Percentiles rank a stretch among this genome's conserved stretches.
phyloP scores from a whole-genome alignment of 805 yeast genomes.

The Myxozyma sirexii region DNA sequence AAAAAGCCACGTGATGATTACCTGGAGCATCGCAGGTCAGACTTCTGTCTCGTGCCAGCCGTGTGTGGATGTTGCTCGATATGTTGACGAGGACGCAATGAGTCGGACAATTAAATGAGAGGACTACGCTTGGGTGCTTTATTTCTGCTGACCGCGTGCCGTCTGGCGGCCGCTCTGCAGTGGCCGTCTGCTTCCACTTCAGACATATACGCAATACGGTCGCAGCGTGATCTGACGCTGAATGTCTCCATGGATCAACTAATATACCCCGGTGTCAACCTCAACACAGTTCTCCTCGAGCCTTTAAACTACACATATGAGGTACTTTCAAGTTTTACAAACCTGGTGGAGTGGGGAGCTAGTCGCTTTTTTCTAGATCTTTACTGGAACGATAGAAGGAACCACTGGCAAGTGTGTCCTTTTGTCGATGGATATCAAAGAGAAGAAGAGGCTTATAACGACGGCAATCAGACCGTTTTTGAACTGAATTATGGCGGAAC shows the following conservation, averaged over 20 bases:
- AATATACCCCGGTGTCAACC: constrained; percentile 43
- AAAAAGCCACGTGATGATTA: too few species aligned
- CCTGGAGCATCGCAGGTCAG: too few species aligned
- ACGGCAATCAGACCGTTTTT: neutral
- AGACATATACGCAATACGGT: constrained; percentile 19
- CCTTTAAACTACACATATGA: constrained; percentile 40
- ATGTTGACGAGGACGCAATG: neutral
- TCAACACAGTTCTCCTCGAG: constrained; percentile 40
- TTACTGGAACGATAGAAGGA: constrained; percentile 52
- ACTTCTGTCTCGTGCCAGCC: too few species aligned
- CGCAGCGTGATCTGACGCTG: constrained; percentile 44
- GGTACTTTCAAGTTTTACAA: constrained; percentile 35
- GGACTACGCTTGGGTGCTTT: neutral
- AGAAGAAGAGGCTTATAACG: neutral
- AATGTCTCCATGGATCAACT: constrained; percentile 42
- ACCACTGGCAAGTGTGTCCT: constrained; percentile 60
- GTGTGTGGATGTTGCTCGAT: too few species aligned
- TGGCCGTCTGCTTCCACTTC: constrained; percentile 15
- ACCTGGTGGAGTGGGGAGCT: constrained; percentile 45
- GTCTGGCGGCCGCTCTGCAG: constrained; percentile 1
- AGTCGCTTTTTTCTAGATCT: constrained; percentile 48
- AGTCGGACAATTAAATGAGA: too few species aligned
- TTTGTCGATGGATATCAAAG: constrained; percentile 33
- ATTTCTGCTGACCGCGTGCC: neutral
- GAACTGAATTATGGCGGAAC: neutral